These are phyloP conservation scores for Dendrobium chrysotoxum DNA, from an alignment of 106 monocot species.

Conservation along the genomic window DNA sequence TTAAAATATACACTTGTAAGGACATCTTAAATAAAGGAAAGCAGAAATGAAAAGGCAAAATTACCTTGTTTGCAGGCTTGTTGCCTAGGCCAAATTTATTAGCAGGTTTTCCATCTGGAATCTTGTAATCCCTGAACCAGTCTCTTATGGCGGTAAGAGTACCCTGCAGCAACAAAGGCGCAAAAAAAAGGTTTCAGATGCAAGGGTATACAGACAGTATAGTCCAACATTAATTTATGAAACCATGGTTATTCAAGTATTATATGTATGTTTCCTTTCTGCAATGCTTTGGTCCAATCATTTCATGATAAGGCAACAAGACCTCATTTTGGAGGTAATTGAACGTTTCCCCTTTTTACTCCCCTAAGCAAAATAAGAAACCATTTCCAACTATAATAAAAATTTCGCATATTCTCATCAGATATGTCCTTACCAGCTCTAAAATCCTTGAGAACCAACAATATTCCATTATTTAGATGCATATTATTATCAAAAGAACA, in stretches of 20 bases:
- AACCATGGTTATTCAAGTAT: not conserved
- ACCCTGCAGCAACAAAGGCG: constrained; percentile 39
- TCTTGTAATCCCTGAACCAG: constrained; percentile 99
- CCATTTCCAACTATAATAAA: not conserved
- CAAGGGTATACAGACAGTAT: not conserved
- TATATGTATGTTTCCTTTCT: not conserved
- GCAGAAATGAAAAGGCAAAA: not conserved
- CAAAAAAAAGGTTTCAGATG: not conserved
- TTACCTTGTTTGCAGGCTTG: constrained; percentile 85
- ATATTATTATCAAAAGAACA: not conserved
- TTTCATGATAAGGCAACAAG: not conserved
- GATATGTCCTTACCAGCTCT: too few relatives aligned
- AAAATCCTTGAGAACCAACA: too few relatives aligned
- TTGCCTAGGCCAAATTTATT: constrained; percentile 94
- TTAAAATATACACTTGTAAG: not conserved
- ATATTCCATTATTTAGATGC: too few relatives aligned
- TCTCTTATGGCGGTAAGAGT: constrained; percentile 93
- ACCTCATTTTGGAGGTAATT: not conserved
- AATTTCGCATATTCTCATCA: too few relatives aligned
- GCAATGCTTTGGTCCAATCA: not conserved
- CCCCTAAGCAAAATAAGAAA: not conserved
- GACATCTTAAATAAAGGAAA: not conserved
- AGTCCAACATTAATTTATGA: not conserved
- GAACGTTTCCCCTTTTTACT: not conserved
- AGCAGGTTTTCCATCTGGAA: constrained; percentile 96